phyloP scores from a whole-genome alignment of 306 rosid genomes.

The Datisca glomerata region DNA sequence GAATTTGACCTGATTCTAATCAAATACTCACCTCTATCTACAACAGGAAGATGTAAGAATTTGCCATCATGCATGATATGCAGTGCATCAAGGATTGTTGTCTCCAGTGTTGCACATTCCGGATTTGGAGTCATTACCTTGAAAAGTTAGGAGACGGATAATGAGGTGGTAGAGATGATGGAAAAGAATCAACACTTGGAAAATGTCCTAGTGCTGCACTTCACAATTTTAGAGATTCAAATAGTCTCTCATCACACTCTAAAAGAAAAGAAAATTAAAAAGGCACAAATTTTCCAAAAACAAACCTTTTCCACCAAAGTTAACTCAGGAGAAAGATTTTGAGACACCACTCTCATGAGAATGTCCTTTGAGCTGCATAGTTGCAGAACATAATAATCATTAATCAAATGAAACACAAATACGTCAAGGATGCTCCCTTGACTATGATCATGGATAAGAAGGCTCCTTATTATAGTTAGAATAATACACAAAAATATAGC shows the following conservation, averaged over 20 bases:
- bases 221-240: no score
- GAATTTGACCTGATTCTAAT: background rate
- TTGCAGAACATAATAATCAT: background rate
- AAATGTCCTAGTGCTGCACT: no score
- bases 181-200: slow-evolving; percentile 4
- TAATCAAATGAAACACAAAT: slow-evolving; percentile 3
- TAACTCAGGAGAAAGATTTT: slow-evolving; percentile 80
- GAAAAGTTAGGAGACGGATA: slow-evolving; percentile 9
- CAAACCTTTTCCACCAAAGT: slow-evolving; percentile 78
- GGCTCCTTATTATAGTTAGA: no score
- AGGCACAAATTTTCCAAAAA: background rate
- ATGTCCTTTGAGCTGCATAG: slow-evolving; percentile 84
- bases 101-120: slow-evolving; percentile 70
- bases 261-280: no score
- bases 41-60: slow-evolving; percentile 91
- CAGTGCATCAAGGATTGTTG: slow-evolving; percentile 82
- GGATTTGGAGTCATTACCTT: slow-evolving; percentile 97
- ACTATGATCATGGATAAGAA: no score
- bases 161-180: no score
- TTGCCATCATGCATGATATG: slow-evolving; percentile 93
- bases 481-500: slow-evolving; percentile 9
- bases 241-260: no score
- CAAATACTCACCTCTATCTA: slow-evolving; percentile 55
- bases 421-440: slow-evolving; percentile 9
- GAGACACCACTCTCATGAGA: slow-evolving; percentile 89